These are phyloP conservation scores for Teratosphaeria viscida DNA, from an alignment of 2,329 filamentous ascomycete species.

Conservation along the genomic window DNA sequence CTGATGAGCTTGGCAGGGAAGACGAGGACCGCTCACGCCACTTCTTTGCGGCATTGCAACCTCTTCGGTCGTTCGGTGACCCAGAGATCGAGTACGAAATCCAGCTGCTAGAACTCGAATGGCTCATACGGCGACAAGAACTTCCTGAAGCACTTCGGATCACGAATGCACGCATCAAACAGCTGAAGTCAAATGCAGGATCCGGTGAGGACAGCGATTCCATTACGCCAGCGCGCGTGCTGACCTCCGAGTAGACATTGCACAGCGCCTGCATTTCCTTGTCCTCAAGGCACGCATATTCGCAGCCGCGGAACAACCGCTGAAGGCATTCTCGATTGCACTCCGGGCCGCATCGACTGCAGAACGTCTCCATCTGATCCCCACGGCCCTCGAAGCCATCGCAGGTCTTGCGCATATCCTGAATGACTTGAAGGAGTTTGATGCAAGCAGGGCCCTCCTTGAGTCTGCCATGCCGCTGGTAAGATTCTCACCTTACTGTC, in stretches of 20 bases:
- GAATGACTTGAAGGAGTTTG: slow-evolving; percentile 59
- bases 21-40: slow-evolving; percentile 30
- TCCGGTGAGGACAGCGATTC: slow-evolving; percentile 5
- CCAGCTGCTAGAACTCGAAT: slow-evolving; percentile 49
- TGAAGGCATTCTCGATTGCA: slow-evolving; percentile 66
- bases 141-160: slow-evolving; percentile 43
- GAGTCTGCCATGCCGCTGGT: slow-evolving; percentile 63
- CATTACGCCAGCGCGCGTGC: not conserved
- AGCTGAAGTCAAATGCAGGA: slow-evolving; percentile 35
- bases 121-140: slow-evolving; percentile 44
- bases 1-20: slow-evolving; percentile 27
- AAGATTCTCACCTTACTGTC: not conserved
- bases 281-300: slow-evolving; percentile 63
- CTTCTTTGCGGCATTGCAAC: slow-evolving; percentile 47
- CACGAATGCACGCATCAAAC: slow-evolving; percentile 43
- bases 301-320: slow-evolving; percentile 55
- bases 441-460: slow-evolving; percentile 54
- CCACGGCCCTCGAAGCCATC: slow-evolving; percentile 62
- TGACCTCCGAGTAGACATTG: slow-evolving; percentile 42
- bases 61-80: slow-evolving; percentile 34
- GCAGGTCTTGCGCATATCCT: slow-evolving; percentile 59
- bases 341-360: slow-evolving; percentile 66
- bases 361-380: slow-evolving; percentile 57
- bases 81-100: slow-evolving; percentile 51
- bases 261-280: slow-evolving; percentile 60